Conservation (phyloP, 768 basidiomycete genomes). For the Lactarius indigo region DNA sequence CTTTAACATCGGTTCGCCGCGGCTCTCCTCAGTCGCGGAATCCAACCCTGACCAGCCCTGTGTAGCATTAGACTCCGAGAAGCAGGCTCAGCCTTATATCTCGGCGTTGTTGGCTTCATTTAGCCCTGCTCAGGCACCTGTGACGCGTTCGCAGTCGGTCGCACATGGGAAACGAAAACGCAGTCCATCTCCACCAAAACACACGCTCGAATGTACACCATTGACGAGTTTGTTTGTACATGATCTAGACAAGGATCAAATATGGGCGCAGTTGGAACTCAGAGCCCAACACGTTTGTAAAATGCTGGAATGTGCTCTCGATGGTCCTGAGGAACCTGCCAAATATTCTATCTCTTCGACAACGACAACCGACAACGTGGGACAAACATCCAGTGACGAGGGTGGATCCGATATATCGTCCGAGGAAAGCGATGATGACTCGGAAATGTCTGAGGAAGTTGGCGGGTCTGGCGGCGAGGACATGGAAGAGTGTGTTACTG, state of each 20-base stretch:
- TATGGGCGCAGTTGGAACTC: constrained; percentile 94
- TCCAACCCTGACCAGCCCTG: constrained; percentile 9
- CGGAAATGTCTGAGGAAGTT: constrained; percentile 33
- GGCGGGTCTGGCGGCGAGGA: constrained; percentile 28
- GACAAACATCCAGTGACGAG: constrained; percentile 32
- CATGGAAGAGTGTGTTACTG: constrained; percentile 30
- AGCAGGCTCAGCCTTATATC: constrained; percentile 59
- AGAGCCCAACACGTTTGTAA: constrained; percentile 66
- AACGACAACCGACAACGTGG: constrained; percentile 27
- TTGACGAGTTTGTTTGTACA: constrained; percentile 70
- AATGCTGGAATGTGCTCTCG: constrained; percentile 62
- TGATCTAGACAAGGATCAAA: constrained; percentile 78
- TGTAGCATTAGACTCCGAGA: constrained; percentile 67
- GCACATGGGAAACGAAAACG: constrained; percentile 43
- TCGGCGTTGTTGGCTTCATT: constrained; percentile 63
- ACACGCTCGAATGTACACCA: constrained; percentile 58
- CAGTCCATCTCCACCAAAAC: constrained; percentile 34
- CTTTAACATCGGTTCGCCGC: constrained; percentile 66
- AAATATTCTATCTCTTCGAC: constrained; percentile 32
- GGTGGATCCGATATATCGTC: constrained; percentile 24
- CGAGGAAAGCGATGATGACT: constrained; percentile 25
- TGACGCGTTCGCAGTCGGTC: constrained; percentile 65
- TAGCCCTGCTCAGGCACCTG: constrained; percentile 62
- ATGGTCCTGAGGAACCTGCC: constrained; percentile 40
- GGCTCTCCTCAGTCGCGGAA: background rate